Percentiles rank a stretch among this genome's conserved stretches.
phyloP scores from a whole-genome alignment of 306 rosid genomes.

The Coriaria nepalensis region DNA sequence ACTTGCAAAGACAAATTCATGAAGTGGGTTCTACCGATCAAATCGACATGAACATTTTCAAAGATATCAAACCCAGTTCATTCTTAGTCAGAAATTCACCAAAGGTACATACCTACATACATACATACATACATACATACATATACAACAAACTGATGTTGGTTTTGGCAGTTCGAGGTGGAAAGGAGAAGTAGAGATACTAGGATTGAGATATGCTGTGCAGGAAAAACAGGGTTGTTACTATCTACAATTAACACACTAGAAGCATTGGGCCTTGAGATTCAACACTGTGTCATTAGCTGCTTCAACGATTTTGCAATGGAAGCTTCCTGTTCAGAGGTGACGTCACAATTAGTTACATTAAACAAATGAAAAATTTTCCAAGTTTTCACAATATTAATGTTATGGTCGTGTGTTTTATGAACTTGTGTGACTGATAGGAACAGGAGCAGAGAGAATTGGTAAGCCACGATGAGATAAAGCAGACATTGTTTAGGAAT shows the following conservation, averaged over 20 bases:
- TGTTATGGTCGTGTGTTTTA: no score
- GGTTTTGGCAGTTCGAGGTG: constrained; percentile 40
- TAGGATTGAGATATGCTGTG: constrained; percentile 42
- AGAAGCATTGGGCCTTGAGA: constrained; percentile 57
- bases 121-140: no score
- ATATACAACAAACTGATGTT: not conserved
- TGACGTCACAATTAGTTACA: constrained; percentile 1
- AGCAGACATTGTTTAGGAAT: constrained; percentile 44
- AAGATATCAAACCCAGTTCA: constrained; percentile 35
- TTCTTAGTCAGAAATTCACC: constrained; percentile 41
- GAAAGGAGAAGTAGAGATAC: constrained; percentile 33
- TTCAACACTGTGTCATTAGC: constrained; percentile 58
- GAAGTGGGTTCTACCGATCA: constrained; percentile 17
- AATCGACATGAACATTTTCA: constrained; percentile 22
- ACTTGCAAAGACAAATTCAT: constrained; percentile 25
- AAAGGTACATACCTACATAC: constrained; percentile 23
- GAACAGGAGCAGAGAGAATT: constrained; percentile 12
- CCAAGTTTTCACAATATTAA: no score
- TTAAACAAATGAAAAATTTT: no score
- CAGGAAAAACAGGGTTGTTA: constrained; percentile 50
- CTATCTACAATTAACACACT: constrained; percentile 38
- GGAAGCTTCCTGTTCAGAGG: constrained; percentile 71
- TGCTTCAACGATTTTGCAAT: constrained; percentile 57
- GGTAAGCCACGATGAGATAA: constrained; percentile 39
- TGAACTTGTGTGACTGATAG: no score